phyloP scores from a whole-genome alignment of 2,329 filamentous ascomycete species.

The Daldinia sp. region DNA sequence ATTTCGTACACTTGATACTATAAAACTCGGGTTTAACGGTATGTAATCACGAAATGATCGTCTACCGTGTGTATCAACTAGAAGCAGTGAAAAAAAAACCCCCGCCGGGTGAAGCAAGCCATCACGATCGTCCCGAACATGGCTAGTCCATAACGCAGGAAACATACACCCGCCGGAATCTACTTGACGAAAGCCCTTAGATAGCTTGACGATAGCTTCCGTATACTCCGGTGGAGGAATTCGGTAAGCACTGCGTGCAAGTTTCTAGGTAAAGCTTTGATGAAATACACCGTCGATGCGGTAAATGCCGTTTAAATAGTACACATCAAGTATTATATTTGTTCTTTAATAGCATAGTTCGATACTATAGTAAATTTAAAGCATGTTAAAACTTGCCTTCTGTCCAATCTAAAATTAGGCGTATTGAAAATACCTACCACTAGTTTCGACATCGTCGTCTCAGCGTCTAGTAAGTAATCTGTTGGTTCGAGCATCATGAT shows the following conservation, averaged over 20 bases:
- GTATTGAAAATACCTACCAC: conserved; percentile 1
- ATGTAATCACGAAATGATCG: not conserved
- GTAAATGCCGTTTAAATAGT: not conserved
- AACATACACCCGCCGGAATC: conserved; percentile 21
- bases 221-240: conserved; percentile 14
- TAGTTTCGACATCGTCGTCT: not conserved
- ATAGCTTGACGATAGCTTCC: conserved; percentile 23
- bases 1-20: conserved; percentile 17
- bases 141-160: conserved; percentile 27
- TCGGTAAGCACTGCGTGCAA: conserved; percentile 5
- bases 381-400: not conserved
- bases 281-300: not conserved
- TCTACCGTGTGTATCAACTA: conserved; percentile 2
- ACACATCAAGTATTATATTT: not conserved
- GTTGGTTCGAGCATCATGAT: not conserved
- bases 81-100: conserved; percentile 5
- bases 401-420: not conserved
- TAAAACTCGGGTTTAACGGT: not conserved
- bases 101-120: conserved; percentile 19
- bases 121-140: conserved; percentile 21
- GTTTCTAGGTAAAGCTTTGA: not conserved
- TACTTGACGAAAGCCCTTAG: conserved; percentile 19
- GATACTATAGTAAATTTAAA: not conserved
- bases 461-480: not conserved
- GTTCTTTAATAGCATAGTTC: not conserved